Base-by-base conservation (phyloP, 2,329 filamentous ascomycete genomes). In the Alternaria burnsii region DNA sequence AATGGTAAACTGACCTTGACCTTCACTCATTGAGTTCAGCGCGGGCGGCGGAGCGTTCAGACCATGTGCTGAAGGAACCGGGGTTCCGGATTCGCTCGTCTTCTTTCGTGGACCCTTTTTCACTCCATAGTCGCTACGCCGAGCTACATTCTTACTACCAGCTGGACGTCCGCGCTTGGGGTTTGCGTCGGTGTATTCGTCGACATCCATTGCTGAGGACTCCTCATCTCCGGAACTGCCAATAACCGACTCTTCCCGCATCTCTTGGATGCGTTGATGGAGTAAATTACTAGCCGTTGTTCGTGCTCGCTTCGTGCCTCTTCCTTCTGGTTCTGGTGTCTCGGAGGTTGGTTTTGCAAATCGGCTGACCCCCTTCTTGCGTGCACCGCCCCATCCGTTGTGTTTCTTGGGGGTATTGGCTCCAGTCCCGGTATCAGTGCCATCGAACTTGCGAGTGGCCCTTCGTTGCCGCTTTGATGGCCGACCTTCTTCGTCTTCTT, bases 71-170 rank as follows among this genome's bases (percentile, higher is more conserved):
- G 68, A 68, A 18, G 69, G 70, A 26, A 61, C 59, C 16, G 69
- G 65, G 11, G 66, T 63, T 24, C 58, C 61, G 11, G 67, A 61
- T 38, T 76, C 73, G 24, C 59, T 65, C n/a, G 62, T 59, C 64
- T 76, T 76, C 64, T 77, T 79, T 10, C 82, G 72, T 5, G 82
- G 82, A 3, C 82, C 82, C 59, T 84, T 84, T 62, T 83, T 83
- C 57, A 83, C 77, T 3, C 82, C 82, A 32, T 79, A 82, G 61
- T 84, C 82, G 52, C 79, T 81, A 20, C 82, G 75, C 58, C 80
- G 75, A 26, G 78, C 77, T 28, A 78, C 68, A 46, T 83, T 84
- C 70, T 83, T 83, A 61, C 81, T 83, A 0, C 82, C 82, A 3
- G 81, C 80, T 32, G 76, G 76, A 34, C 77, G 69, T 22, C 77